A percentile compares a stretch with the other conserved stretches of the same genome.
These are phyloP conservation scores for Fusarium cicatricum DNA, from an alignment of 2,329 filamentous ascomycete genomes.

Conservation along the genomic window DNA sequence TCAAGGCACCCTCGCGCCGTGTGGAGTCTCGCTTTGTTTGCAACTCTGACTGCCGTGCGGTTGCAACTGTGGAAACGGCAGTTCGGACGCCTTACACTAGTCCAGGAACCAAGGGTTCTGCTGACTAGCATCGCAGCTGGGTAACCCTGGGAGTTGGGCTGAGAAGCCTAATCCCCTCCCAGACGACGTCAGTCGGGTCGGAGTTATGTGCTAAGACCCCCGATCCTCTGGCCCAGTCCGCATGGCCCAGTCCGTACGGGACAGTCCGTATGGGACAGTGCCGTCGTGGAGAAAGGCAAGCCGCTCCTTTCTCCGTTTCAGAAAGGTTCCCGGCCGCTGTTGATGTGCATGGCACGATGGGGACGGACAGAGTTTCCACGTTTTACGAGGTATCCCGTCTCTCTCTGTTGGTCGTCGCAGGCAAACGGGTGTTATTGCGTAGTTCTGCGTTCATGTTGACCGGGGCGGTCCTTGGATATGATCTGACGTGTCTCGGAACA, in stretches of 20 bases:
- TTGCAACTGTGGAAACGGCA: conserved; percentile 14
- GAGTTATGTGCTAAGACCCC: conserved; percentile 24
- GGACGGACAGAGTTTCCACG: not conserved
- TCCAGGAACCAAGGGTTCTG: conserved; percentile 23
- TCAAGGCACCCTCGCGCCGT: not conserved
- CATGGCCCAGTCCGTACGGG: too few species aligned
- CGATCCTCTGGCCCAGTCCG: conserved; percentile 18
- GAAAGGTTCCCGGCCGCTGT: conserved; percentile 17
- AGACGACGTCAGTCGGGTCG: conserved; percentile 5
- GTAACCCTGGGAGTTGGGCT: not conserved
- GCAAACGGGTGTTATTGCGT: not conserved
- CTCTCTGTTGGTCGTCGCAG: not conserved
- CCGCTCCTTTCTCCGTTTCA: conserved; percentile 23
- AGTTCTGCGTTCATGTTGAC: not conserved
- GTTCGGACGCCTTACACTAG: conserved; percentile 15
- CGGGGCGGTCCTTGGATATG: not conserved
- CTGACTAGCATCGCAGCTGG: conserved; percentile 6
- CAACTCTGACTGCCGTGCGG: conserved; percentile 20
- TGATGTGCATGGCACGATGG: not conserved
- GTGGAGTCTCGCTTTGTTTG: conserved; percentile 14
- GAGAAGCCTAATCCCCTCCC: not conserved
- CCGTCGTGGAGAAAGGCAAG: conserved; percentile 20
- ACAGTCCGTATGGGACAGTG: not conserved
- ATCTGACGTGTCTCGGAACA: not conserved
- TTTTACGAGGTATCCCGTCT: not conserved